Evolutionary conservation across 805 yeast species (phyloP).

Genomic region (Maudiozyma saulgeensis): DNA sequence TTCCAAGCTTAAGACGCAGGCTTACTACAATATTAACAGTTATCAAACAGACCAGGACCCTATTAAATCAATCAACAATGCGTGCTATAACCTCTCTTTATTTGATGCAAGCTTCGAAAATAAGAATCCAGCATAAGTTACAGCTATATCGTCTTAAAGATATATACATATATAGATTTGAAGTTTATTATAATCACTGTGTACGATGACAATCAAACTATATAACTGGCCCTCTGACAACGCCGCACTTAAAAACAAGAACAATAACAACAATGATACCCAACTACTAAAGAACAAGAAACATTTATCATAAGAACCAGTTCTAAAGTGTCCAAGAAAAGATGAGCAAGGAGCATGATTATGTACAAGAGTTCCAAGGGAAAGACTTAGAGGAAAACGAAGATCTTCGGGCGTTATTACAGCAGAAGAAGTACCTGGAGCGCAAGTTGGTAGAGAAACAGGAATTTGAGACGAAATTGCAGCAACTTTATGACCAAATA

Average conservation of each 20-base stretch:
- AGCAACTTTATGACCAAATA: conserved; percentile 19
- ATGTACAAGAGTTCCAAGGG: conserved; percentile 17
- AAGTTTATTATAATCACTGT: no score
- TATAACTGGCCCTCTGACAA: no score
- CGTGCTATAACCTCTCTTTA: conserved; percentile 23
- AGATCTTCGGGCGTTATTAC: conserved; percentile 17
- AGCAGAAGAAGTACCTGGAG: conserved; percentile 17
- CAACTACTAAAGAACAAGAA: no score
- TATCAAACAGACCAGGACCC: conserved; percentile 15
- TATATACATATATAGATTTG: no score
- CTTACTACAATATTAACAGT: conserved; percentile 20
- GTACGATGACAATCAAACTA: no score
- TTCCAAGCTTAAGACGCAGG: conserved; percentile 14
- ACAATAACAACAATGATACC: no score
- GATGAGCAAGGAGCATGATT: not conserved
- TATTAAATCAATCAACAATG: conserved; percentile 17
- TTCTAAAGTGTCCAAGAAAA: not conserved
- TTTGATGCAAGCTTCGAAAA: conserved; percentile 24
- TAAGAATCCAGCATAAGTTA: conserved; percentile 22
- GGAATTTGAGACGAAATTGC: conserved; percentile 17
- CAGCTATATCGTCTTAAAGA: not conserved
- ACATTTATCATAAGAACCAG: no score
- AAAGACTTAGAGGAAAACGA: conserved; percentile 12
- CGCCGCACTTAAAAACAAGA: no score
- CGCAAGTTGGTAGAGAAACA: conserved; percentile 12